These are phyloP conservation scores for Mycosphaerella arachidis DNA, from an alignment of 2,329 filamentous ascomycete species.

Conservation along the genomic window DNA sequence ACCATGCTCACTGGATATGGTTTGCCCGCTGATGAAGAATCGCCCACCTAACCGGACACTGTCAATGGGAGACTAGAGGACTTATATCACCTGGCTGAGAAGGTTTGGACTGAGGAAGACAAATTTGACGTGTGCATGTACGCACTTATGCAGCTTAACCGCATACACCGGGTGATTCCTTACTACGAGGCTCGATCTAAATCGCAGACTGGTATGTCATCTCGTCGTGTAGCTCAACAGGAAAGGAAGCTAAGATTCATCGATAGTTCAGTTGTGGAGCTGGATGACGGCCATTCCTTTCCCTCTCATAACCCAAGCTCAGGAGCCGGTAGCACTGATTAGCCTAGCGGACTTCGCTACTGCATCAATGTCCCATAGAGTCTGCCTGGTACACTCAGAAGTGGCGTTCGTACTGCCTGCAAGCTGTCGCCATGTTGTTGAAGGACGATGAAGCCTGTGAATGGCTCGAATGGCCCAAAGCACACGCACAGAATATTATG, in stretches of 20 bases:
- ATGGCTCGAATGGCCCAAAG: constrained; percentile 27
- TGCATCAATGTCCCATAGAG: constrained; percentile 11
- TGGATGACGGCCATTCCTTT: constrained; percentile 14
- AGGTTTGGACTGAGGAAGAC: constrained; percentile 1
- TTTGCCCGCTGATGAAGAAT: constrained; percentile 1
- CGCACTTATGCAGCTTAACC: constrained; percentile 2
- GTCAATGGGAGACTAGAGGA: constrained; percentile 6
- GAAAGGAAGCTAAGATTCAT: not conserved
- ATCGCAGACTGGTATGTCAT: constrained; percentile 8
- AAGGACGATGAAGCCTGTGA: constrained; percentile 12
- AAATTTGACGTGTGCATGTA: constrained; percentile 2
- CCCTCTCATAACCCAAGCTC: constrained; percentile 14
- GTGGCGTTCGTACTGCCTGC: constrained; percentile 21
- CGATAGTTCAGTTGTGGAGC: constrained; percentile 9
- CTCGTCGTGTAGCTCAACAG: not conserved
- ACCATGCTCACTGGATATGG: constrained; percentile 11
- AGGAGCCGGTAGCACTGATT: constrained; percentile 20
- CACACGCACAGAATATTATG: constrained; percentile 15
- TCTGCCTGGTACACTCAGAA: constrained; percentile 19
- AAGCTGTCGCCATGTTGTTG: constrained; percentile 19
- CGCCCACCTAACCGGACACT: constrained; percentile 2
- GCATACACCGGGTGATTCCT: constrained; percentile 5
- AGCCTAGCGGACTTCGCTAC: constrained; percentile 24
- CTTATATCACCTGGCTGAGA: constrained; percentile 5
- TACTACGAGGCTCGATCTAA: constrained; percentile 3